A percentile compares a stretch with the other conserved stretches of the same genome.
These are phyloP conservation scores for Hyparrhenia diplandra DNA, from an alignment of 176 grass and related monocot species.

Conservation along the genomic window DNA sequence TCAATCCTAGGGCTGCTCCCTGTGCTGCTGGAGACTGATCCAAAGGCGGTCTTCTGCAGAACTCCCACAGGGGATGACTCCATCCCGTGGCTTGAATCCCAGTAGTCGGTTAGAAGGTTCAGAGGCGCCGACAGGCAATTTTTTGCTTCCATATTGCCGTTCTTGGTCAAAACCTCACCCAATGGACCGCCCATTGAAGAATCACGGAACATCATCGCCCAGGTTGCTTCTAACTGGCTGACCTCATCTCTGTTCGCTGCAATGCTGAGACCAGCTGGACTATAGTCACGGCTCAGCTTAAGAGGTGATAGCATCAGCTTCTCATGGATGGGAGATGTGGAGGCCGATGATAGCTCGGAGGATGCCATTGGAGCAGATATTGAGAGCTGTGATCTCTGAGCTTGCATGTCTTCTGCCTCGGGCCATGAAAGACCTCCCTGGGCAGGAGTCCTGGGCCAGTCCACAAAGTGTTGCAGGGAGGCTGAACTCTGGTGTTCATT, in stretches of 20 bases:
- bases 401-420: conserved; percentile 64
- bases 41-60: conserved; percentile 75
- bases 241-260: conserved; percentile 22
- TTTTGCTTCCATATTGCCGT: conserved; percentile 19
- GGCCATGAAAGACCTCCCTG: conserved; percentile 65
- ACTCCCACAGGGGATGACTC: conserved; percentile 72
- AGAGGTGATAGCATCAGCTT: conserved; percentile 62
- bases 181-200: conserved; percentile 72
- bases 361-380: conserved; percentile 64
- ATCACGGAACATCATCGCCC: conserved; percentile 61
- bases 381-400: conserved; percentile 73
- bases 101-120: conserved; percentile 66
- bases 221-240: conserved; percentile 32
- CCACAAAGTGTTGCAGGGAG: conserved; percentile 68
- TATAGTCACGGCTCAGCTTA: conserved; percentile 56
- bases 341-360: conserved; percentile 74
- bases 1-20: conserved; percentile 87
- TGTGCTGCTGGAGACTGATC: conserved; percentile 75
- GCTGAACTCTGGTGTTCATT: conserved; percentile 54
- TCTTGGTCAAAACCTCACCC: conserved; percentile 72
- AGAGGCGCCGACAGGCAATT: conserved; percentile 32
- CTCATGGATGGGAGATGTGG: conserved; percentile 66
- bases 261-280: conserved; percentile 25
- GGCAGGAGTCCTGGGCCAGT: conserved; percentile 58
- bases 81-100: conserved; percentile 55